A percentile compares a stretch with the other conserved stretches of the same genome.
These are phyloP conservation scores for Truncatella angustata DNA, from an alignment of 2,329 filamentous ascomycete species.

Conservation along the genomic window DNA sequence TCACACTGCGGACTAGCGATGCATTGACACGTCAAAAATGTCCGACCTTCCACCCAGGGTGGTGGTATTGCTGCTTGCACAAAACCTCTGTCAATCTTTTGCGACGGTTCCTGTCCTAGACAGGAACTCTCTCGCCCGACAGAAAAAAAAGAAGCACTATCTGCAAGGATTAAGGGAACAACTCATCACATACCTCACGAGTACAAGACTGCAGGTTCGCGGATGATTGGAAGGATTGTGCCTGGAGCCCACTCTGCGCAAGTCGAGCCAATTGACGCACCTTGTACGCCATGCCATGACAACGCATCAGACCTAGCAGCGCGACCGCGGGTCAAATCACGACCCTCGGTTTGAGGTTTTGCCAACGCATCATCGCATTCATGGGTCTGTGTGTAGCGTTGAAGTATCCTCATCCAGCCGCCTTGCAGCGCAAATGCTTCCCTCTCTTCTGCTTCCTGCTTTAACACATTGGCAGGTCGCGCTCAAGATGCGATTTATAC, in stretches of 20 bases:
- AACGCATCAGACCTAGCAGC: slow-evolving; percentile 21
- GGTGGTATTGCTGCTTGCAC: too few species aligned
- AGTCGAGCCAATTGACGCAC: slow-evolving; percentile 22
- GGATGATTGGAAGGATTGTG: slow-evolving; percentile 1
- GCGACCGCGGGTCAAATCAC: slow-evolving; percentile 24
- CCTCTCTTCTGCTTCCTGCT: slow-evolving; percentile 17
- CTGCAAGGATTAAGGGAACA: slow-evolving; percentile 13
- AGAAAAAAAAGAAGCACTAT: too few species aligned
- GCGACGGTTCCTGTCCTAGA: too few species aligned
- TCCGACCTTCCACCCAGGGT: slow-evolving; percentile 16
- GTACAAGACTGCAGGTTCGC: not conserved
- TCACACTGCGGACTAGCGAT: slow-evolving; percentile 28
- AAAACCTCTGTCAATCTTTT: too few species aligned
- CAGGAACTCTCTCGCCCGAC: too few species aligned
- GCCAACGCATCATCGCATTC: slow-evolving; percentile 35
- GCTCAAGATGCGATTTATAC: too few species aligned
- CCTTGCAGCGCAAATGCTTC: slow-evolving; percentile 20
- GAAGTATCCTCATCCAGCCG: slow-evolving; percentile 19
- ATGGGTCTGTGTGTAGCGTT: slow-evolving; percentile 31
- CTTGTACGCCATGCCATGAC: slow-evolving; percentile 3
- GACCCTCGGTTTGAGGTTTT: slow-evolving; percentile 17
- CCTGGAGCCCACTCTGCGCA: slow-evolving; percentile 3
- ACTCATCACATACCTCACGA: too few species aligned
- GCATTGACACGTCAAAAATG: slow-evolving; percentile 33
- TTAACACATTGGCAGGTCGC: not conserved